Evolutionary conservation across 805 yeast species (phyloP), one percentile per base, ranked within the genome.

Genomic region (Hanseniaspora hatyaiensis): DNA sequence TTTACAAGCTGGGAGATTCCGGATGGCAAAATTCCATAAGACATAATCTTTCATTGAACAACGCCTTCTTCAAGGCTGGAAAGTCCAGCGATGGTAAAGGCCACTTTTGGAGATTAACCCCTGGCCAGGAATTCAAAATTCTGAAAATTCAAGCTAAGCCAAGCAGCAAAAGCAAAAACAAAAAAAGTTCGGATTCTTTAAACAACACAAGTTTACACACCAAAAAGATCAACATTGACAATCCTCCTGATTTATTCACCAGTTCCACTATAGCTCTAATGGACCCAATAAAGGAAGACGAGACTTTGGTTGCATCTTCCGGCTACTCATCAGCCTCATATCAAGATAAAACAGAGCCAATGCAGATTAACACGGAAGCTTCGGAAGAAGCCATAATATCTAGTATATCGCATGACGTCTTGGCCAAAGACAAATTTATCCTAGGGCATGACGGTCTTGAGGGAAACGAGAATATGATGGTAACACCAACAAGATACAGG

Each of bases 21-120:
- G 96, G 96, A 23, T 89, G 98, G 98, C 96, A 89, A 65, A 89
- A 89, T 65, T 88, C 96, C 29, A 92, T 89, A 53, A 78, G 98
- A 52, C 98, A 89, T 65, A 89, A 92, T 55, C 68, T 89, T 26
- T 86, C 96, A 11, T 71, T 89, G 56, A 92, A 89, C 64, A 92
- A 92, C 60, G 95, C 96, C 0, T 89, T 89, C 60, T 72, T 82
- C 41, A 89, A 89, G 65, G 61, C 92, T 19, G 95, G 84, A 54
- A 82, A 88, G 61, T 88, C 96, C 11, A 81, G 82, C 55, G 94
- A 82, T 65, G 87, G 89, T 6, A 83, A 83, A 61, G 74, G 74
- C 18, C 95, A 88, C 65, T 89, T 81, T 63, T 89, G 98, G 98
- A 77, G 81, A 55, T 82, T 89, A 44, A 83, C 80, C 52, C 68